phyloP scores from a whole-genome alignment of 2,329 filamentous ascomycete species.

The Aspergillus floridensis region DNA sequence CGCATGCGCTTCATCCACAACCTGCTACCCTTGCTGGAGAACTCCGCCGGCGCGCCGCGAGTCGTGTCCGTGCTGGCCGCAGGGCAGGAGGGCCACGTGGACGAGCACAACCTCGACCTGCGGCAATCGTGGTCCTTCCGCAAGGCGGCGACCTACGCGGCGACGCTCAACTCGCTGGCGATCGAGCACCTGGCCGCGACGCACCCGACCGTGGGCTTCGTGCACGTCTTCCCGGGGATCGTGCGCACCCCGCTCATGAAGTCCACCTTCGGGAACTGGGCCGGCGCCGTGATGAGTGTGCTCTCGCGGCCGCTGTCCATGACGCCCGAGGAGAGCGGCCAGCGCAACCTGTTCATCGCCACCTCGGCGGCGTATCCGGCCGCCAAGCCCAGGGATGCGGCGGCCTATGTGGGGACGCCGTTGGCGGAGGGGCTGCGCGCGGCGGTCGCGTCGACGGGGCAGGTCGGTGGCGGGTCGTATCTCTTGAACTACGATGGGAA shows the following conservation, averaged over 20 bases:
- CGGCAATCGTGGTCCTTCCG: constrained; percentile 11
- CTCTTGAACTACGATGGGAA: constrained; percentile 26
- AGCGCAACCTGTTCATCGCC: constrained; percentile 46
- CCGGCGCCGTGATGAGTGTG: constrained; percentile 20
- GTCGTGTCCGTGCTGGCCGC: constrained; percentile 57
- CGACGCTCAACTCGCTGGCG: constrained; percentile 46
- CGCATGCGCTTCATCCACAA: constrained; percentile 58
- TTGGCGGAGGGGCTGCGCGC: constrained; percentile 19
- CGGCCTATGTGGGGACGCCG: constrained; percentile 9
- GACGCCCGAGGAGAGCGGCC: constrained; percentile 40
- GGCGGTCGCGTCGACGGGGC: constrained; percentile 24
- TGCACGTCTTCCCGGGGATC: constrained; percentile 48
- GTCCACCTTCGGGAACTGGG: constrained; percentile 27
- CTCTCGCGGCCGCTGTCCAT: constrained; percentile 17
- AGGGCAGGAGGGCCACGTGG: constrained; percentile 51
- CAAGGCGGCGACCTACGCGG: constrained; percentile 46
- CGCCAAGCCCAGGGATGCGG: background rate
- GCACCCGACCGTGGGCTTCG: constrained; percentile 49
- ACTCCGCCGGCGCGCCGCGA: constrained; percentile 49
- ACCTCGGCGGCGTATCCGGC: constrained; percentile 37
- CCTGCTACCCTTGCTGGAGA: constrained; percentile 55
- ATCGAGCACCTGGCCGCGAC: constrained; percentile 48
- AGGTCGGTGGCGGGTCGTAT: constrained; percentile 30
- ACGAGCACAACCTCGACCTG: constrained; percentile 50
- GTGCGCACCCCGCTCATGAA: constrained; percentile 47